These are phyloP conservation scores for Calophaca sinica DNA, from an alignment of 306 rosid species.

Conservation along the genomic window DNA sequence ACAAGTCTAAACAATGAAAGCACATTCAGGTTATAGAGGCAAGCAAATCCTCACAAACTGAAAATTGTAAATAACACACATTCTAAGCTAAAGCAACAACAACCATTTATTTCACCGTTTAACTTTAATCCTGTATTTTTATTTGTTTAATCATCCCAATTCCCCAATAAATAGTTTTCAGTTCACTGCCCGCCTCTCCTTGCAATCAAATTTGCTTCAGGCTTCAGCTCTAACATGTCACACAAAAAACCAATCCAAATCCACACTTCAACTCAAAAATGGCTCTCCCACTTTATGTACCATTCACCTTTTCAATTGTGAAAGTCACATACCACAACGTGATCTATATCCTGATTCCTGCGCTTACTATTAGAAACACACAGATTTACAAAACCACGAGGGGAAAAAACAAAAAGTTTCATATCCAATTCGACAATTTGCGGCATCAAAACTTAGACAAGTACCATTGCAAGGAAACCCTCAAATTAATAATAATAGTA, in stretches of 20 bases:
- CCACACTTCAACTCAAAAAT: slow-evolving; percentile 20
- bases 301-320: slow-evolving; percentile 30
- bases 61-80: not conserved
- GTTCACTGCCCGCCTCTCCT: not conserved
- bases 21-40: slow-evolving; percentile 10
- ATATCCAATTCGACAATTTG: not conserved
- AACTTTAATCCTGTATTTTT: slow-evolving; percentile 6
- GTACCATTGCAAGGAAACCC: not conserved
- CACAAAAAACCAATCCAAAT: slow-evolving; percentile 18
- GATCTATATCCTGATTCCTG: not conserved
- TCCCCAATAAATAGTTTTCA: slow-evolving; percentile 3
- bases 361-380: not conserved
- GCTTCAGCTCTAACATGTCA: slow-evolving; percentile 12
- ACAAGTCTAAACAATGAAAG: slow-evolving; percentile 24
- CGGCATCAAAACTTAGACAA: slow-evolving; percentile 14
- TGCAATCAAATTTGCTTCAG: not conserved
- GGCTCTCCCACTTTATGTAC: not conserved
- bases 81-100: slow-evolving; percentile 4
- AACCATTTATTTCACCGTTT: not conserved
- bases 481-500: not conserved
- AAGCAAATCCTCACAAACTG: slow-evolving; percentile 26
- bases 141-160: not conserved
- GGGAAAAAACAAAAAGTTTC: not conserved
- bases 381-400: slow-evolving; percentile 11
- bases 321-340: not conserved